Base-by-base conservation (phyloP, 2,329 filamentous ascomycete species). In the Shiraia sp. region DNA sequence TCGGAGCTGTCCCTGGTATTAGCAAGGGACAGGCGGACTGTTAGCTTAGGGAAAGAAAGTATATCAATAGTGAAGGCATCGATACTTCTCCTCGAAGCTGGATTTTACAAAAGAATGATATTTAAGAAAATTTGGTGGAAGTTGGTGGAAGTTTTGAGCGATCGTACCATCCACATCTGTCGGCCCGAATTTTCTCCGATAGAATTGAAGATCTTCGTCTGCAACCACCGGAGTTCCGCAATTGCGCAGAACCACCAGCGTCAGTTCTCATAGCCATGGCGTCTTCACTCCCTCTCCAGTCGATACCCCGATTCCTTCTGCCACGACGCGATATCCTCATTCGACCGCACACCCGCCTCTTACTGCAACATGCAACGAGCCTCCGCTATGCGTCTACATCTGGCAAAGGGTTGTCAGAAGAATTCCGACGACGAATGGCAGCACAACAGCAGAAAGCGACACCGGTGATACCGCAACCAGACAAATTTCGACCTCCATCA, bases 401-500 rank as follows among this genome's bases (percentile, higher is more conserved):
- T 13, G 38, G 57, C 22, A 60, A 51, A 40, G 55, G 55, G n/a
- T 59, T 62, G 26, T 61, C 59, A 6, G 63, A 63, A 33, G 60
- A 65, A 32, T 63, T 65, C 36, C 53, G 52, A 22, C 53, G 55
- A 25, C 48, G 59, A 31, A 51, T 53, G 36, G 52, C 59, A 36
- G 54, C 61, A 28, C 52, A 57, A 32, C 69, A 72, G 70, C 49
- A 50, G 40, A 53, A 53, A 33, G 36, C 44, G 1, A 80, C 82
- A 25, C 79, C 85, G 25, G 58, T 65, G 17, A 66, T 99, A 52
- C 88, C 88, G 59, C 90, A 96, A 71, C 92, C 92, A 16, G 80
- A 87, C 61, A 87, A 86, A 67, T 97, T 96, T 78, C 88, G 88
- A 33, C 92, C 93, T 2, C 93, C 93, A 0, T 97, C 92, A 0